These are phyloP conservation scores for Aspergillus fijiensis DNA, from an alignment of 2,329 filamentous ascomycete species.

Conservation along the genomic window DNA sequence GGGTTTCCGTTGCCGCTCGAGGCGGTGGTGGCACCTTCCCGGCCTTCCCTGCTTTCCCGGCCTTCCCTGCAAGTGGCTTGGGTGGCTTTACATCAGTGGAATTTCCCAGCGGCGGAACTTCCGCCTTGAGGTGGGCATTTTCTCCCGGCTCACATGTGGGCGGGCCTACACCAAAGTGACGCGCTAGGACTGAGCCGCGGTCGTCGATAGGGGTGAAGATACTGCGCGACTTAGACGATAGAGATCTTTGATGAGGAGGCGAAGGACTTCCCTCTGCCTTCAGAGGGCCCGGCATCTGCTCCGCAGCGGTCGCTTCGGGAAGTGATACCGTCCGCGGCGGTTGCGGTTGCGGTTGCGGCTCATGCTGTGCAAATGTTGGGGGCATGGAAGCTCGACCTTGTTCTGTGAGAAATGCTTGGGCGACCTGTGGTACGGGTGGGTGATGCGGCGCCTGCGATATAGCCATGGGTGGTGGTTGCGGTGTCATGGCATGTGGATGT, in stretches of 20 bases:
- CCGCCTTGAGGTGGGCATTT: conserved; percentile 35
- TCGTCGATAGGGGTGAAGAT: conserved; percentile 98
- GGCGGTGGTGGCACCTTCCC: conserved; percentile 52
- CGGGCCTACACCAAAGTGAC: conserved; percentile 70
- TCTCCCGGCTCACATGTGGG: conserved; percentile 52
- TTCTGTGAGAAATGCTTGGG: conserved; percentile 74
- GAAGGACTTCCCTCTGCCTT: conserved; percentile 47
- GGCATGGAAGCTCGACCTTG: conserved; percentile 71
- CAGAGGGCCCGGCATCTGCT: conserved; percentile 47
- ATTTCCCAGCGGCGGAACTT: conserved; percentile 32
- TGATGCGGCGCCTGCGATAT: conserved; percentile 37
- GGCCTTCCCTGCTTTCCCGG: neutral
- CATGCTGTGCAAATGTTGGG: conserved; percentile 57
- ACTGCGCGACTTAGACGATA: conserved; percentile 72
- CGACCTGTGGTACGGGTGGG: conserved; percentile 51
- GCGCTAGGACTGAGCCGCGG: conserved; percentile 80
- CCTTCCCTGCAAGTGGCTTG: conserved; percentile 29
- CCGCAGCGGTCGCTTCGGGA: conserved; percentile 55
- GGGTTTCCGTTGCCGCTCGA: conserved; percentile 49
- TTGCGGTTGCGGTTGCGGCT: conserved; percentile 58
- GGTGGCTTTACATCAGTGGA: conserved; percentile 63
- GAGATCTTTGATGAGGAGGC: conserved; percentile 61
- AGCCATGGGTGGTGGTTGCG: conserved; percentile 24
- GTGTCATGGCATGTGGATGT: conserved; percentile 12
- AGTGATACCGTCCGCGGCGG: conserved; percentile 62